These are phyloP conservation scores for Clitoria ternatea DNA, from an alignment of 306 rosid species.

Conservation along the genomic window DNA sequence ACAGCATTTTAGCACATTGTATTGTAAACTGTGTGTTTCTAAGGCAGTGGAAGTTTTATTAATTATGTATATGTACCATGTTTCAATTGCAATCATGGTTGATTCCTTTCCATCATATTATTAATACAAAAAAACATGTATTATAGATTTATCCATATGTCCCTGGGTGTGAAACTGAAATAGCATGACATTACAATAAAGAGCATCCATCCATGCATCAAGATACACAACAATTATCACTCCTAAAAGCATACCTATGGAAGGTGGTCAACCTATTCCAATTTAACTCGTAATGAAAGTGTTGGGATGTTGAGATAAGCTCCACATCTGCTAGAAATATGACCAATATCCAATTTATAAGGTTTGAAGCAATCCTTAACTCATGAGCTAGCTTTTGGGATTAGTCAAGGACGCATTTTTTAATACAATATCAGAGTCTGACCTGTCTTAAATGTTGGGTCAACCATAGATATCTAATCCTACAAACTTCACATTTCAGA, in stretches of 20 bases:
- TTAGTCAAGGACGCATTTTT: too few species aligned
- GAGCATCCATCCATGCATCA: background rate
- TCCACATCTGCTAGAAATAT: too few species aligned
- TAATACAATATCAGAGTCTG: too few species aligned
- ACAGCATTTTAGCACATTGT: background rate
- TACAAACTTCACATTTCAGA: too few species aligned
- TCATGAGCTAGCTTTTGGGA: too few species aligned
- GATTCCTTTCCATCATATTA: background rate
- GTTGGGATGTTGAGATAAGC: too few species aligned
- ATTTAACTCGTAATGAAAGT: background rate
- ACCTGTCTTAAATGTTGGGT: too few species aligned
- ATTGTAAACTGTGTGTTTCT: background rate
- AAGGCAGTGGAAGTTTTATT: background rate
- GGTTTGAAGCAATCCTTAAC: too few species aligned
- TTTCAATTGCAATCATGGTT: background rate
- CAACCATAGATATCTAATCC: too few species aligned
- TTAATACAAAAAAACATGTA: background rate
- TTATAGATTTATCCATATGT: background rate
- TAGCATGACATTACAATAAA: background rate
- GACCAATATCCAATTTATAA: too few species aligned
- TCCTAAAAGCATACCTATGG: background rate
- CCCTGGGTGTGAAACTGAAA: slow-evolving; percentile 7
- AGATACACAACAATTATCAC: background rate
- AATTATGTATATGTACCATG: slow-evolving; percentile 1
- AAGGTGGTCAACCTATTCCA: background rate